phyloP scores from a whole-genome alignment of 2,329 filamentous ascomycete species.

The Stachybotrys chartarum region DNA sequence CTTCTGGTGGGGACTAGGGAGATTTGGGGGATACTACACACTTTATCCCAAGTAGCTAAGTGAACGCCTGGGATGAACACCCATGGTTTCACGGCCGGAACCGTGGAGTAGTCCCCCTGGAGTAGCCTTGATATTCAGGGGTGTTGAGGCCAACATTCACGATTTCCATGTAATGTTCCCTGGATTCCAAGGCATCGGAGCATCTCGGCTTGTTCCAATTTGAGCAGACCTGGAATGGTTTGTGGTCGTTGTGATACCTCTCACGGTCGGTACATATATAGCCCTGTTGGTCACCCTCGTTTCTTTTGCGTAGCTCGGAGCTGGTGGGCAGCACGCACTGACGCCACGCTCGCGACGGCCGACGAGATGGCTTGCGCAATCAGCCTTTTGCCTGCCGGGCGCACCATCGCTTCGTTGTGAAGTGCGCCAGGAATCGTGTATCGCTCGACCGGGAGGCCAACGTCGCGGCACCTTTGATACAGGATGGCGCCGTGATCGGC shows the following conservation, averaged over 20 bases:
- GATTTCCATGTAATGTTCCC: not conserved
- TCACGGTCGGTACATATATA: not conserved
- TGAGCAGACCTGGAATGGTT: no score
- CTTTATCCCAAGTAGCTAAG: not conserved
- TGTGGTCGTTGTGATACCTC: no score
- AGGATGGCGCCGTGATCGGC: conserved; percentile 39
- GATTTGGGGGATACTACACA: not conserved
- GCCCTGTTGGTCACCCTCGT: not conserved
- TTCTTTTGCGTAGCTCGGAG: conserved; percentile 3
- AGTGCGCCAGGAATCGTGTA: conserved; percentile 40
- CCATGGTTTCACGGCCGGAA: not conserved
- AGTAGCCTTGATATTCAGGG: not conserved
- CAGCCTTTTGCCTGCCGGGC: conserved; percentile 19
- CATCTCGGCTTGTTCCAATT: not conserved
- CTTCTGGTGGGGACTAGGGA: not conserved
- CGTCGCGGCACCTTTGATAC: conserved; percentile 36
- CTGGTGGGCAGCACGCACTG: conserved; percentile 1
- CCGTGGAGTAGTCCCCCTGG: not conserved
- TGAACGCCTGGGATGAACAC: not conserved
- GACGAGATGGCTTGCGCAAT: conserved; percentile 17
- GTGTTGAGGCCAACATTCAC: not conserved
- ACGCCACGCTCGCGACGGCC: conserved; percentile 11
- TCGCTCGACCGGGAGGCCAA: conserved; percentile 38
- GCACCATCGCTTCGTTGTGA: conserved; percentile 49
- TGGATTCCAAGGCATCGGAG: not conserved